These are phyloP conservation scores for Phyllosticta citrichinensis DNA, from an alignment of 2,329 filamentous ascomycete genomes.

Conservation along the genomic window DNA sequence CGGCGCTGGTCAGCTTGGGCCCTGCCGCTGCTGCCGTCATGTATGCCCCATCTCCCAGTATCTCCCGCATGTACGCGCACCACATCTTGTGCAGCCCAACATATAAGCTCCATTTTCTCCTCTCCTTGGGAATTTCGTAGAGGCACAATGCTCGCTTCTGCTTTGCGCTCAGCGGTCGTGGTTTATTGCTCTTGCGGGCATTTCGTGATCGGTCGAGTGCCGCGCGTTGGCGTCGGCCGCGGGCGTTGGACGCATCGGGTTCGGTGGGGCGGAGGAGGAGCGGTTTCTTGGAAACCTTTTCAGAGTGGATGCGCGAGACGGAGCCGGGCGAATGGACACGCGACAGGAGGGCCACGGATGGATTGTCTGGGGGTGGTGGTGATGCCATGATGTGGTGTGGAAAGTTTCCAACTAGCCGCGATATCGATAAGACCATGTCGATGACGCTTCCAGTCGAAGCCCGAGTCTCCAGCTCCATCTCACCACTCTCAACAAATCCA, in stretches of 20 bases:
- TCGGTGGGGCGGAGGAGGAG: slow-evolving; percentile 70
- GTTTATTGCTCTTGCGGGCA: slow-evolving; percentile 36
- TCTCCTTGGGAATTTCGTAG: slow-evolving; percentile 60
- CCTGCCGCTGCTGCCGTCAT: slow-evolving; percentile 52
- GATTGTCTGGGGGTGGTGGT: background rate
- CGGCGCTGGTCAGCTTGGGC: slow-evolving; percentile 69
- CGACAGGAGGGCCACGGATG: slow-evolving; percentile 50
- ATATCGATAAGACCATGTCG: background rate
- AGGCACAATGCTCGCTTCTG: slow-evolving; percentile 65
- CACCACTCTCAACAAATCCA: background rate
- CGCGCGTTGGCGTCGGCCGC: slow-evolving; percentile 31
- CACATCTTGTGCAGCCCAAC: slow-evolving; percentile 69
- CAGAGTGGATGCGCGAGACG: slow-evolving; percentile 61
- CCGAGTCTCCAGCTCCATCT: background rate
- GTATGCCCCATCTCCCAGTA: slow-evolving; percentile 37
- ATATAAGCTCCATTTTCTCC: slow-evolving; percentile 66
- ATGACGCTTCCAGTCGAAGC: background rate
- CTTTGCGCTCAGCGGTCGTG: slow-evolving; percentile 64
- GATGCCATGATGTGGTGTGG: background rate
- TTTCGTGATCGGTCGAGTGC: slow-evolving; percentile 7
- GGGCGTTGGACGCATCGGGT: slow-evolving; percentile 48
- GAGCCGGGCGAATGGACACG: slow-evolving; percentile 70
- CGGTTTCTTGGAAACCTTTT: slow-evolving; percentile 74
- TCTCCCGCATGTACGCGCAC: slow-evolving; percentile 74
- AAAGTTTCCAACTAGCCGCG: background rate